Conservation (phyloP, 179 eudicot genomes). For the Silene coronaria region DNA sequence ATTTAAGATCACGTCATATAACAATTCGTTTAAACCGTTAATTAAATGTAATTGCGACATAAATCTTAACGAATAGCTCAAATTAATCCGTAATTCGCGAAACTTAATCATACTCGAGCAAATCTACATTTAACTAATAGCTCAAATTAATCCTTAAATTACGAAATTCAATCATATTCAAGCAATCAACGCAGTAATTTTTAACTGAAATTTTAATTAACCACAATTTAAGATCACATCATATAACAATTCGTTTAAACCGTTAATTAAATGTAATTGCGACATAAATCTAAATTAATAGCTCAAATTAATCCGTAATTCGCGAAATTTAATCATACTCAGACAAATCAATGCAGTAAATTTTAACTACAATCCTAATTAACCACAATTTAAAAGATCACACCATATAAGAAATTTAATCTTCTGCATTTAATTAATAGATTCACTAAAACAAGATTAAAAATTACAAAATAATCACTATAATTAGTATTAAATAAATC, state of each 20-base stretch:
- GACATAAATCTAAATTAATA: background rate
- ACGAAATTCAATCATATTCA: background rate
- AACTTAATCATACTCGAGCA: too few species aligned
- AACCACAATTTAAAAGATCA: background rate
- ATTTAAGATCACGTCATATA: too few species aligned
- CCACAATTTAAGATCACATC: background rate
- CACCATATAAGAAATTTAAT: background rate
- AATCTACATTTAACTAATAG: background rate
- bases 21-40: too few species aligned
- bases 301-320: background rate
- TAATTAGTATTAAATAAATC: too few species aligned
- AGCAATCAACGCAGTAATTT: background rate
- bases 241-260: too few species aligned
- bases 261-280: too few species aligned
- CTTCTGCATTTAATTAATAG: background rate
- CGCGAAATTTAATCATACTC: background rate
- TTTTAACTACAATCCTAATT: background rate
- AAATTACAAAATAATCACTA: too few species aligned
- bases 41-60: too few species aligned
- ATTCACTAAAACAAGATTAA: background rate
- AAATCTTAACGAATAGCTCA: too few species aligned
- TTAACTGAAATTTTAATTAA: background rate
- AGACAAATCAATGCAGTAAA: background rate
- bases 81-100: too few species aligned
- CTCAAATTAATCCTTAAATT: background rate